These are phyloP conservation scores for Solanum dulcamara DNA, from an alignment of 257 asterid genomes.

Conservation along the genomic window DNA sequence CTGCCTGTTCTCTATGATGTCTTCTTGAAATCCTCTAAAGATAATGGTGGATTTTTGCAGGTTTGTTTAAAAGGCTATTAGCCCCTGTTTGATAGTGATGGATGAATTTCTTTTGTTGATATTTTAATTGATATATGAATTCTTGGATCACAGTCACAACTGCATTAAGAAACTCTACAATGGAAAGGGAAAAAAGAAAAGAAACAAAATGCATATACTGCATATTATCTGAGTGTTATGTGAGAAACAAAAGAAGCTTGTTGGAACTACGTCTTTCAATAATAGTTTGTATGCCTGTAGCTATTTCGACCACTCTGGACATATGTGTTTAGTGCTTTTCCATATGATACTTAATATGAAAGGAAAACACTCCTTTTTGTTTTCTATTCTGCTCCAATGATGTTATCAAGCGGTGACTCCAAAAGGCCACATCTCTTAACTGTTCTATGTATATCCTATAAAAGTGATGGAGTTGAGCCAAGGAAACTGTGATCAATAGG, in stretches of 20 bases:
- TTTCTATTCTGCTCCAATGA: not conserved
- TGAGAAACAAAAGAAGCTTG: not conserved
- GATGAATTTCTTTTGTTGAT: not conserved
- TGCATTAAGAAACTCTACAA: not conserved
- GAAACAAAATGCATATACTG: not conserved
- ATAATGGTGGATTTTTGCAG: constrained; percentile 58
- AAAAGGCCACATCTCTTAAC: not conserved
- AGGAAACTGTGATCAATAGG: not conserved
- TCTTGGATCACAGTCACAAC: not conserved
- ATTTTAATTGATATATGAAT: not conserved
- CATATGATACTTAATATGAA: not conserved
- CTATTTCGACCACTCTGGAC: not conserved
- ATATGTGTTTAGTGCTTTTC: not conserved
- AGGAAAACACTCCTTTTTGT: not conserved
- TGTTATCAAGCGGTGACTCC: not conserved
- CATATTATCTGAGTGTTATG: not conserved
- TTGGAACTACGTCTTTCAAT: not conserved
- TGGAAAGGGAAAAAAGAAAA: not conserved
- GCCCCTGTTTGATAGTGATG: not conserved
- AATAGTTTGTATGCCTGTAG: not conserved
- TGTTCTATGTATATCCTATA: not conserved
- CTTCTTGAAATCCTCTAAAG: constrained; percentile 50
- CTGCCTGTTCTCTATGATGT: constrained; percentile 48
- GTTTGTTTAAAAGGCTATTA: constrained; percentile 15
- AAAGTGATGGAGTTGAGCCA: not conserved